These are phyloP conservation scores for Podospora conica DNA, from an alignment of 495 filamentous ascomycete genomes.

Conservation along the genomic window DNA sequence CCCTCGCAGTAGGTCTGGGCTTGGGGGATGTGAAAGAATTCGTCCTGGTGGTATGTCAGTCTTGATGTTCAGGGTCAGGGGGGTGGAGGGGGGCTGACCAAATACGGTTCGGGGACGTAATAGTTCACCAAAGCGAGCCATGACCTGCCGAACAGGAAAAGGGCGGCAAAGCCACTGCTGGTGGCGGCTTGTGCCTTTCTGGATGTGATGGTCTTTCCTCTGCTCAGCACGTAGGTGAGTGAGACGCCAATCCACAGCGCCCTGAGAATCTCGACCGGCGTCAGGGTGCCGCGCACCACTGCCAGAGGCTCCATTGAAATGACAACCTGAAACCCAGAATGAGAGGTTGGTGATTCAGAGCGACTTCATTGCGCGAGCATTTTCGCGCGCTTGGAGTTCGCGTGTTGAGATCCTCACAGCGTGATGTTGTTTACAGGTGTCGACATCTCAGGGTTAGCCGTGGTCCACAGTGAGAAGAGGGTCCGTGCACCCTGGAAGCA, in stretches of 20 bases:
- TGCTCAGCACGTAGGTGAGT: background rate
- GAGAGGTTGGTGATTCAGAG: background rate
- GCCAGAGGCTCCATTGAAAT: background rate
- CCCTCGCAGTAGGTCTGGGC: conserved; percentile 79
- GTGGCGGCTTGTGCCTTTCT: background rate
- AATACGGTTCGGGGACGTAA: conserved; percentile 71
- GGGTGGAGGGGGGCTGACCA: conserved; percentile 41
- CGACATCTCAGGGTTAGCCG: background rate
- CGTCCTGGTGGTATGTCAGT: conserved; percentile 54
- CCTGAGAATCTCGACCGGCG: background rate
- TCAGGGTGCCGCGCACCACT: background rate
- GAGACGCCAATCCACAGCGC: background rate
- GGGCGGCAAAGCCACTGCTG: conserved; percentile 2
- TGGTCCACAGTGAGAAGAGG: background rate
- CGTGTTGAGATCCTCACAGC: background rate
- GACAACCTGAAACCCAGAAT: background rate
- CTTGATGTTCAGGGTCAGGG: background rate
- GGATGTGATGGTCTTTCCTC: background rate
- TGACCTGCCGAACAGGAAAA: conserved; percentile 14
- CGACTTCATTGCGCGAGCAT: background rate
- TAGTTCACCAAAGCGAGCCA: conserved; percentile 38
- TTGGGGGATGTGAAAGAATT: conserved; percentile 92
- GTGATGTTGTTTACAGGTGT: background rate
- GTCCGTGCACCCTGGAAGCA: background rate
- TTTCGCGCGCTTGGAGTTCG: background rate